phyloP scores from a whole-genome alignment of 306 rosid genomes.

The Fagus sylvatica region DNA sequence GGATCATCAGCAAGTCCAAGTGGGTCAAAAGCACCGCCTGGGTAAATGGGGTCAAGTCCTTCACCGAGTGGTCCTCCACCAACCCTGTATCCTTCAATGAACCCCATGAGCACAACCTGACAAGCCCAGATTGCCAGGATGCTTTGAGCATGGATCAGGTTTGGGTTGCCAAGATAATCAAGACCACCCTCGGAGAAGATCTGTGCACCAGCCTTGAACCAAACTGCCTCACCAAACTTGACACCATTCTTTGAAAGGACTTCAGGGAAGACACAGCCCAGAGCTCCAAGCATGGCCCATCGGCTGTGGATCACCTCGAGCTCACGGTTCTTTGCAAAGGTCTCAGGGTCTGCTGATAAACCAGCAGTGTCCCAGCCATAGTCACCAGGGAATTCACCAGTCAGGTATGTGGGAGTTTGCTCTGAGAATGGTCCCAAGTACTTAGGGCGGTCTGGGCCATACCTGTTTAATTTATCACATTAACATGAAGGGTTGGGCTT shows the following conservation, averaged over 20 bases:
- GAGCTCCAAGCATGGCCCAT: constrained; percentile 97
- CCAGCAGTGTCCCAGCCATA: constrained; percentile 99
- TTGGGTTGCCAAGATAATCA: constrained; percentile 95
- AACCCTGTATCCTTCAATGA: constrained; percentile 85
- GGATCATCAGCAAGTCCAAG: constrained; percentile 97
- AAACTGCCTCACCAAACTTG: constrained; percentile 89
- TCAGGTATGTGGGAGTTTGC: constrained; percentile 89
- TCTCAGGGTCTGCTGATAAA: constrained; percentile 93
- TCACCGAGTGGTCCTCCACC: constrained; percentile 99
- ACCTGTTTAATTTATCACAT: constrained; percentile 49
- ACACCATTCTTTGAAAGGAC: constrained; percentile 80
- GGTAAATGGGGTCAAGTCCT: constrained; percentile 93
- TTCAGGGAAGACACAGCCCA: constrained; percentile 86
- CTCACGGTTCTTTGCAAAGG: constrained; percentile 90
- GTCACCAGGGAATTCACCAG: constrained; percentile 94
- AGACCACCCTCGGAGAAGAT: constrained; percentile 97
- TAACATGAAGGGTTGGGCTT: neutral
- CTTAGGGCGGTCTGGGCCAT: constrained; percentile 94
- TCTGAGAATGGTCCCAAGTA: constrained; percentile 98
- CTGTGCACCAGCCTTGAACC: constrained; percentile 97
- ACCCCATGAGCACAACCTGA: constrained; percentile 97
- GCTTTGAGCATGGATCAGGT: constrained; percentile 91
- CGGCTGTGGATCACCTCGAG: constrained; percentile 88
- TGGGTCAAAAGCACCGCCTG: constrained; percentile 96
- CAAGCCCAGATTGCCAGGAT: constrained; percentile 91